Percentiles rank a stretch among this genome's conserved stretches.
Evolutionary conservation across 2,329 filamentous ascomycete species (phyloP).

Genomic region (Microthyrium microscopicum): DNA sequence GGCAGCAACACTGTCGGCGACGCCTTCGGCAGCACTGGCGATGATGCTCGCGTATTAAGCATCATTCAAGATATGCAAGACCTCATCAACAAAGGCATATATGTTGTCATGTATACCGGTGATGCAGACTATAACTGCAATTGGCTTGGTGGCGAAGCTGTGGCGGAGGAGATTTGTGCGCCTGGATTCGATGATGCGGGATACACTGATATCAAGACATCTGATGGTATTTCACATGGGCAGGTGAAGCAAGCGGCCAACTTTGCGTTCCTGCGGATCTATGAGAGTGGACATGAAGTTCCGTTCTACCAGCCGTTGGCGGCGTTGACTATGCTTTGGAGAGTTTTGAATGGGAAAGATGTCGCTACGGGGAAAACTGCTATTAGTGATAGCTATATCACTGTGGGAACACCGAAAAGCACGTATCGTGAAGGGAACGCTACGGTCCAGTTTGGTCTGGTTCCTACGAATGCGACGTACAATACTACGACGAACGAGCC

Average conservation of each 20-base stretch:
- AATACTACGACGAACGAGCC: conserved; percentile 27
- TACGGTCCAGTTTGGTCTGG: conserved; percentile 28
- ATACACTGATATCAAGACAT: conserved; percentile 29
- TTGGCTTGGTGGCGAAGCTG: conserved; percentile 27
- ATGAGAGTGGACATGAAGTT: conserved; percentile 32
- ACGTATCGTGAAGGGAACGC: conserved; percentile 26
- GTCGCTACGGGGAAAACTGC: conserved; percentile 30
- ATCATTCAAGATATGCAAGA: conserved; percentile 25
- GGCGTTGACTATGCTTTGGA: conserved; percentile 32
- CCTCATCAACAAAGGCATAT: conserved; percentile 23
- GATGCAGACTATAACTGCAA: conserved; percentile 34
- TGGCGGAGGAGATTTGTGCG: conserved; percentile 23
- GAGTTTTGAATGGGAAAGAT: conserved; percentile 30
- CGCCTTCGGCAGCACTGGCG: conserved; percentile 32
- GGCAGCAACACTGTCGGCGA: conserved; percentile 26
- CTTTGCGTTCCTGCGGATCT: conserved; percentile 34
- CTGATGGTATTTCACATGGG: conserved; percentile 32
- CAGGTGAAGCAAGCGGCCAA: conserved; percentile 35
- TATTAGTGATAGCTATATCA: conserved; percentile 15
- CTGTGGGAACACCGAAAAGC: conserved; percentile 19
- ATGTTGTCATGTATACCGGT: conserved; percentile 27
- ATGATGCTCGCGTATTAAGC: conserved; percentile 29
- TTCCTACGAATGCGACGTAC: conserved; percentile 30
- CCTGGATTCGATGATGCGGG: conserved; percentile 28
- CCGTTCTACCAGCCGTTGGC: conserved; percentile 39